Conservation (phyloP, 345 rosid species). For the Cochlearia excelsa region DNA sequence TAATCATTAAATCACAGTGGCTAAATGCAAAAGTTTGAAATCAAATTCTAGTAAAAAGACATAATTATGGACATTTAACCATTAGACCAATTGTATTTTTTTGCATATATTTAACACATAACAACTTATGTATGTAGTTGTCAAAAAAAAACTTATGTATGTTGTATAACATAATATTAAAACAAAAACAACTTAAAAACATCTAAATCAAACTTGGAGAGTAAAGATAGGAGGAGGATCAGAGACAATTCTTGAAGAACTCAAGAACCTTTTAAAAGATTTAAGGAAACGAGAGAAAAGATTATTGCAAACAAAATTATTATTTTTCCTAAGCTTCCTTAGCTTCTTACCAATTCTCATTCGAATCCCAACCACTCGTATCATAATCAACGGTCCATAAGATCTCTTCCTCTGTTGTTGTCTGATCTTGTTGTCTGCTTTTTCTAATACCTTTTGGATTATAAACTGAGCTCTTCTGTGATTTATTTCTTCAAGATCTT, state of each 20-base stretch:
- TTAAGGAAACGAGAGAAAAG: slow-evolving; percentile 34
- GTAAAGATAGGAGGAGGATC: slow-evolving; percentile 38
- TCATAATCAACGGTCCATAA: slow-evolving; percentile 47
- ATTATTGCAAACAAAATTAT: slow-evolving; percentile 25
- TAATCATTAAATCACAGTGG: too few relatives aligned
- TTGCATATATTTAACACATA: background rate
- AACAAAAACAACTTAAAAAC: slow-evolving; percentile 14
- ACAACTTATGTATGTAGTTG: background rate
- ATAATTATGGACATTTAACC: too few relatives aligned
- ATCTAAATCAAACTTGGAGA: slow-evolving; percentile 29
- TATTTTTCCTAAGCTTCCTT: slow-evolving; percentile 59
- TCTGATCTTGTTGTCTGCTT: slow-evolving; percentile 40
- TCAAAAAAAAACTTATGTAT: too few relatives aligned
- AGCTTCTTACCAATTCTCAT: slow-evolving; percentile 66
- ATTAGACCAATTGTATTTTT: too few relatives aligned
- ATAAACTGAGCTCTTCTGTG: slow-evolving; percentile 76
- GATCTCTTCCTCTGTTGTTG: slow-evolving; percentile 25
- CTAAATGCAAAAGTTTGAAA: too few relatives aligned
- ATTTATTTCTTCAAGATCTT: slow-evolving; percentile 58
- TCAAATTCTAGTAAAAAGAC: too few relatives aligned
- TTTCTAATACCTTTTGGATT: slow-evolving; percentile 61
- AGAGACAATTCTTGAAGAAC: slow-evolving; percentile 21
- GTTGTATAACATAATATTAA: background rate
- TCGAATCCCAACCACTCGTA: slow-evolving; percentile 56
- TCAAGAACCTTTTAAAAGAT: slow-evolving; percentile 27